Percentiles rank a stretch among this genome's conserved stretches.
Evolutionary conservation across 192 early-diverging fungal genomes (phyloP).

Genomic region (Coemansia sp.): DNA sequence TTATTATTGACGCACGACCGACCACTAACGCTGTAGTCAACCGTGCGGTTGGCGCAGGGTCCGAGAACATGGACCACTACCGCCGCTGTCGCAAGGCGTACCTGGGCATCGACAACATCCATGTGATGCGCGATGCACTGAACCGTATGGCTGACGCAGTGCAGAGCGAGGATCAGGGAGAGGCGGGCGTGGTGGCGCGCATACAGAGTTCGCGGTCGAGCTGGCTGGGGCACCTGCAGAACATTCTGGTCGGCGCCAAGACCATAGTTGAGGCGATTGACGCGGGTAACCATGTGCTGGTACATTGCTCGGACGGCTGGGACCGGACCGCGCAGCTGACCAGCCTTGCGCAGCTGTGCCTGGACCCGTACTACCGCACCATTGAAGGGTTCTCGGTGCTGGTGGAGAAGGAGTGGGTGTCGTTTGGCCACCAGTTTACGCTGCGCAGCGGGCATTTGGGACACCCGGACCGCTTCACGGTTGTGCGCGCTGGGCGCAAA

Average conservation of each 20-base stretch:
- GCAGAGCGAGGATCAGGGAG: not conserved
- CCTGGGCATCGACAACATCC: conserved; percentile 97
- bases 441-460: conserved; percentile 90
- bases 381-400: conserved; percentile 87
- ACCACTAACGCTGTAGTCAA: conserved; percentile 93
- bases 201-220: conserved; percentile 64
- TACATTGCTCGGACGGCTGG: conserved; percentile 99
- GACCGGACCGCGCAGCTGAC: conserved; percentile 95
- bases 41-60: conserved; percentile 88
- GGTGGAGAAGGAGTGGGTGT: conserved; percentile 97
- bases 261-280: conserved; percentile 78
- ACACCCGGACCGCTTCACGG: conserved; percentile 67
- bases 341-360: conserved; percentile 82
- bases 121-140: conserved; percentile 92
- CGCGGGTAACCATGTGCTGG: conserved; percentile 77
- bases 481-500: conserved; percentile 17
- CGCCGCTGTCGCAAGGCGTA: conserved; percentile 80
- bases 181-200: conserved; percentile 49
- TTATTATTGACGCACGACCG: conserved; percentile 96
- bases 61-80: conserved; percentile 95
- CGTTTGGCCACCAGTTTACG: conserved; percentile 95
- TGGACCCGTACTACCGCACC: conserved; percentile 97
- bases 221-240: conserved; percentile 87
- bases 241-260: conserved; percentile 75
- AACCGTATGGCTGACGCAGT: conserved; percentile 70